Evolutionary conservation across 768 basidiomycete species (phyloP).

Genomic region (Pulveroboletus sp.): DNA sequence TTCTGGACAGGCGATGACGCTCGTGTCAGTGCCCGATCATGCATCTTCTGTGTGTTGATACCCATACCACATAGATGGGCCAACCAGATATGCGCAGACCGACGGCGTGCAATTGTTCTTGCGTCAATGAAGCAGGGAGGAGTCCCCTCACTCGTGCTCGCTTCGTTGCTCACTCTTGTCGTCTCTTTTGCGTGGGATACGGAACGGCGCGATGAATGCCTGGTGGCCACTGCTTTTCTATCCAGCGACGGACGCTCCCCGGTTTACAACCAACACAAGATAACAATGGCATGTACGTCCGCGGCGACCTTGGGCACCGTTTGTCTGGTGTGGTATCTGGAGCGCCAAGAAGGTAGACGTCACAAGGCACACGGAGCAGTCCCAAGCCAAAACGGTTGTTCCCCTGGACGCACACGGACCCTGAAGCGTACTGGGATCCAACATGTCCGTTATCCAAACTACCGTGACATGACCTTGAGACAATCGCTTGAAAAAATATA

Average conservation of each 20-base stretch:
- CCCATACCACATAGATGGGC: slow-evolving; percentile 50
- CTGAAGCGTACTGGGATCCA: not conserved
- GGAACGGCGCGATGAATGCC: slow-evolving; percentile 63
- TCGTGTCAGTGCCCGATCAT: slow-evolving; percentile 43
- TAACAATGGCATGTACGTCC: slow-evolving; percentile 58
- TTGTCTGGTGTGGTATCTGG: slow-evolving; percentile 52
- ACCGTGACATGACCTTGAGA: slow-evolving; percentile 8
- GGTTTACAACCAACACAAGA: slow-evolving; percentile 65
- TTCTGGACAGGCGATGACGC: slow-evolving; percentile 72
- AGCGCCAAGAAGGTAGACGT: slow-evolving; percentile 33
- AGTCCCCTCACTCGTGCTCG: not conserved
- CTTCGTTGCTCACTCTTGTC: not conserved
- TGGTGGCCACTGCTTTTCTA: slow-evolving; percentile 73
- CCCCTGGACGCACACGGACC: not conserved
- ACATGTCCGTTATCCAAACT: slow-evolving; percentile 1
- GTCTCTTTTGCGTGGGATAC: slow-evolving; percentile 41
- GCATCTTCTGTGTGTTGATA: not conserved
- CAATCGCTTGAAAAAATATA: slow-evolving; percentile 7
- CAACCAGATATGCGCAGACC: slow-evolving; percentile 70
- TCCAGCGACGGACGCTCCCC: slow-evolving; percentile 67
- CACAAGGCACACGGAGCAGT: not conserved
- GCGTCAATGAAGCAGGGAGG: slow-evolving; percentile 66
- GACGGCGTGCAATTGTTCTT: slow-evolving; percentile 63
- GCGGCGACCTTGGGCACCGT: slow-evolving; percentile 53
- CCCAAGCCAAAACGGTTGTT: not conserved